Conservation (phyloP, 1,284 basidiomycete species). For the Takashimella koratensis region DNA sequence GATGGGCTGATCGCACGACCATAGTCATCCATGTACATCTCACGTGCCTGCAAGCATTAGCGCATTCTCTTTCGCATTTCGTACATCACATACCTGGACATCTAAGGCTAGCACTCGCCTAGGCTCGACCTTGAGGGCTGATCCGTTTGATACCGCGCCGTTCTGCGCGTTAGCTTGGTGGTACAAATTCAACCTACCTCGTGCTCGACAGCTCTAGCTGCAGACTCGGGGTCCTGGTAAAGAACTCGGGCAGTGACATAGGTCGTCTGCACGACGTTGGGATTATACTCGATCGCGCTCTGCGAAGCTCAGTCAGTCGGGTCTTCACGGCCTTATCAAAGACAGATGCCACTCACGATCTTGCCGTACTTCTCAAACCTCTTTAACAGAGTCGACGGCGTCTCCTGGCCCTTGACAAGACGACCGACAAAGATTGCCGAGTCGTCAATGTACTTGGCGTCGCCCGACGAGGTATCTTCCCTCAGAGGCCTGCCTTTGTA, state of each 20-base stretch:
- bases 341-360: constrained; percentile 21
- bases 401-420: constrained; percentile 30
- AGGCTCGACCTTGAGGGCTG: constrained; percentile 24
- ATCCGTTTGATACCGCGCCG: constrained; percentile 27
- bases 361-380: constrained; percentile 35
- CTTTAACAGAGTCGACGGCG: constrained; percentile 14
- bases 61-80: too few species aligned
- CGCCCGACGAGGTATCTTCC: constrained; percentile 13
- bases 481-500: constrained; percentile 27
- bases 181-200: constrained; percentile 23
- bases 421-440: constrained; percentile 32
- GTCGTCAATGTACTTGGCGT: constrained; percentile 26
- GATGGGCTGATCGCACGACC: constrained; percentile 30
- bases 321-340: constrained; percentile 3
- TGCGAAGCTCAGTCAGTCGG: too few species aligned
- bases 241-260: constrained; percentile 31
- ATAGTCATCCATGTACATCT: constrained; percentile 28
- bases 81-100: constrained; percentile 23
- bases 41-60: constrained; percentile 6
- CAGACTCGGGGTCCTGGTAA: constrained; percentile 21
- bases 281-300: constrained; percentile 30
- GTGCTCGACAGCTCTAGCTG: constrained; percentile 19
- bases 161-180: constrained; percentile 11
- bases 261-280: constrained; percentile 2
- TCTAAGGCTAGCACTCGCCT: constrained; percentile 29